Conservation (phyloP, 345 rosid genomes). For the Sonneratia alba region DNA sequence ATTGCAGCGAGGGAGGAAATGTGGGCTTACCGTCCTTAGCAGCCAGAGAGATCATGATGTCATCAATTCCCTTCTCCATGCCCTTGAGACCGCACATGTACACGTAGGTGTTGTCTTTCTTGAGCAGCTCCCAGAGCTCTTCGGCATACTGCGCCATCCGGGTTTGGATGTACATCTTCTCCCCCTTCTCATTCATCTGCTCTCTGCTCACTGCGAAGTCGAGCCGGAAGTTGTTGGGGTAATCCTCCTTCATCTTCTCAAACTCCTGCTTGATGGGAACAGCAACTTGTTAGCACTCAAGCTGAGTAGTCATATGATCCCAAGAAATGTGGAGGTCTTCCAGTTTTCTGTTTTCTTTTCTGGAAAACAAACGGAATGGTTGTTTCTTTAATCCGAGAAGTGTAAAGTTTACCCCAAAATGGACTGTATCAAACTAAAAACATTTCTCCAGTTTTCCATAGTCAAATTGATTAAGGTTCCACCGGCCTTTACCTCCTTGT, state of each 20-base stretch:
- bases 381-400: too few species aligned
- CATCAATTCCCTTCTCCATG: slow-evolving; percentile 98
- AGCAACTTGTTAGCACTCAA: too few species aligned
- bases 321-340: too few species aligned
- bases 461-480: background rate
- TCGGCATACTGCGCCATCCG: slow-evolving; percentile 93
- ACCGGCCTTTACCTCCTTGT: slow-evolving; percentile 64
- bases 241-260: slow-evolving; percentile 71
- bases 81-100: slow-evolving; percentile 98
- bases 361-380: too few species aligned
- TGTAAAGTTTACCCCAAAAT: too few species aligned
- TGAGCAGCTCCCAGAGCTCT: slow-evolving; percentile 86
- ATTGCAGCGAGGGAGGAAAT: background rate
- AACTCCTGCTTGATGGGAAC: slow-evolving; percentile 37
- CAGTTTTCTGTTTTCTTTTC: too few species aligned
- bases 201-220: slow-evolving; percentile 97
- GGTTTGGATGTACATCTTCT: slow-evolving; percentile 97
- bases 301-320: too few species aligned
- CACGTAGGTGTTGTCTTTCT: slow-evolving; percentile 80
- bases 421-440: too few species aligned
- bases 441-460: background rate
- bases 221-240: slow-evolving; percentile 66
- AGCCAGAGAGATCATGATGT: slow-evolving; percentile 78
- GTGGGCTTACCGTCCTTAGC: slow-evolving; percentile 58
- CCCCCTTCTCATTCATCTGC: slow-evolving; percentile 66